phyloP scores from a whole-genome alignment of 306 rosid genomes.

The Vigna nakashimae region DNA sequence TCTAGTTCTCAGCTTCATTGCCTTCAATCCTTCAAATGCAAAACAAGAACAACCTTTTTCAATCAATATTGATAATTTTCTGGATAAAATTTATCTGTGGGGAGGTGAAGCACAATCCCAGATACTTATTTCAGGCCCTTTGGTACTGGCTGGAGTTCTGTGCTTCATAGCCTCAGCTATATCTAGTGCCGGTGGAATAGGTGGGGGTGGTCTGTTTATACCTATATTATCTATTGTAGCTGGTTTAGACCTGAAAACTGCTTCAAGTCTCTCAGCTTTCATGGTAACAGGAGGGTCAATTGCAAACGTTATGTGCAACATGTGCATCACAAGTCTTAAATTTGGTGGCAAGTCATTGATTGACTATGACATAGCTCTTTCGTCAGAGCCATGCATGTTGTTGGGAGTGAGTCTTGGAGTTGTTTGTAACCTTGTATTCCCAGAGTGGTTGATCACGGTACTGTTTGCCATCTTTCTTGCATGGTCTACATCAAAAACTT shows the following conservation, averaged over 20 bases:
- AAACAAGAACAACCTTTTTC: conserved; percentile 56
- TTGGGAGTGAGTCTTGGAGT: conserved; percentile 92
- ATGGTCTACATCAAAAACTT: conserved; percentile 87
- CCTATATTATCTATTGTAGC: conserved; percentile 76
- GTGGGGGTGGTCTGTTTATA: conserved; percentile 86
- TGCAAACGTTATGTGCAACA: conserved; percentile 70
- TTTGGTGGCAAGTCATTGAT: conserved; percentile 64
- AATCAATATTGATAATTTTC: conserved; percentile 36
- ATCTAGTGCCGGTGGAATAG: conserved; percentile 92
- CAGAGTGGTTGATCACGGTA: conserved; percentile 81
- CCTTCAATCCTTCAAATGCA: conserved; percentile 58
- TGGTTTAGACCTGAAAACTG: conserved; percentile 80
- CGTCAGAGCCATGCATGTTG: conserved; percentile 84
- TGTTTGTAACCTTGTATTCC: conserved; percentile 80
- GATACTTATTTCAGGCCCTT: conserved; percentile 44
- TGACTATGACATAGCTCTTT: conserved; percentile 81
- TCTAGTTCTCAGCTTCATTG: conserved; percentile 48
- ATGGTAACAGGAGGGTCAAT: conserved; percentile 96
- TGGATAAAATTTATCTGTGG: conserved; percentile 48
- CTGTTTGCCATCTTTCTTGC: conserved; percentile 82
- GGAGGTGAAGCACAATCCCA: conserved; percentile 36
- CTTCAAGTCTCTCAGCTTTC: conserved; percentile 87
- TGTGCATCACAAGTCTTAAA: conserved; percentile 51
- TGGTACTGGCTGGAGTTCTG: conserved; percentile 60
- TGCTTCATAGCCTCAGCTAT: conserved; percentile 77